A percentile compares a stretch with the other conserved stretches of the same genome.
Evolutionary conservation across 495 filamentous ascomycete species (phyloP).

Genomic region (Hypoxylon crocopeplum): DNA sequence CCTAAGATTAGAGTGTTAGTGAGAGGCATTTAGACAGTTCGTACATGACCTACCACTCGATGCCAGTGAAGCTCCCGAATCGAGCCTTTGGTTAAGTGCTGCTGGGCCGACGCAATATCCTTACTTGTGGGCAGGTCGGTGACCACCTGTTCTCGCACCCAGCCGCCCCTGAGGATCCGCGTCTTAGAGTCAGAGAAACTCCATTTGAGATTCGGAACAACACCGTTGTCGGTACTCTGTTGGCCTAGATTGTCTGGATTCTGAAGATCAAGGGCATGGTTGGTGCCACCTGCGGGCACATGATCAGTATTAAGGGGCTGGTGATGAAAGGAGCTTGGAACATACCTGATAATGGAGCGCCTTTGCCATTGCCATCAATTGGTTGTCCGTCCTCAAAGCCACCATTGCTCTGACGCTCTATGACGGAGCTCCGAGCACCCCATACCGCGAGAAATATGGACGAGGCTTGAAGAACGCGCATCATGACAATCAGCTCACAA

Average conservation of each 20-base stretch:
- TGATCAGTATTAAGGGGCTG: conserved; percentile 10
- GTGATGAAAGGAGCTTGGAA: neutral
- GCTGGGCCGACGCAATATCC: conserved; percentile 68
- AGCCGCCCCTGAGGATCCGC: conserved; percentile 64
- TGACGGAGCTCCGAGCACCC: conserved; percentile 22
- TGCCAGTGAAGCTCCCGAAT: conserved; percentile 73
- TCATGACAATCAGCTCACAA: conserved; percentile 8
- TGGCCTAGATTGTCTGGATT: conserved; percentile 67
- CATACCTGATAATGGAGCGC: conserved; percentile 62
- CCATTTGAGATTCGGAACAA: conserved; percentile 69
- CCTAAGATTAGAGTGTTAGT: conserved; percentile 44
- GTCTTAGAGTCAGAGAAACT: conserved; percentile 69
- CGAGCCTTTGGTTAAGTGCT: conserved; percentile 68
- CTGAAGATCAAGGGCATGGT: conserved; percentile 59
- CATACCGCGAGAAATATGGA: conserved; percentile 30
- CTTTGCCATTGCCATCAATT: conserved; percentile 61
- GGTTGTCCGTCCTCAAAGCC: conserved; percentile 59
- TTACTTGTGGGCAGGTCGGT: conserved; percentile 64
- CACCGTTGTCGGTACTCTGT: conserved; percentile 64
- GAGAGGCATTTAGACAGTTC: neutral
- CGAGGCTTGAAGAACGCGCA: conserved; percentile 34
- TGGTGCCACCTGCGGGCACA: conserved; percentile 51
- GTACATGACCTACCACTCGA: conserved; percentile 55
- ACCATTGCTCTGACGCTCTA: conserved; percentile 38
- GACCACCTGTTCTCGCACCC: conserved; percentile 69